Conservation (phyloP, 805 yeast genomes). For the Naumovozyma castellii region DNA sequence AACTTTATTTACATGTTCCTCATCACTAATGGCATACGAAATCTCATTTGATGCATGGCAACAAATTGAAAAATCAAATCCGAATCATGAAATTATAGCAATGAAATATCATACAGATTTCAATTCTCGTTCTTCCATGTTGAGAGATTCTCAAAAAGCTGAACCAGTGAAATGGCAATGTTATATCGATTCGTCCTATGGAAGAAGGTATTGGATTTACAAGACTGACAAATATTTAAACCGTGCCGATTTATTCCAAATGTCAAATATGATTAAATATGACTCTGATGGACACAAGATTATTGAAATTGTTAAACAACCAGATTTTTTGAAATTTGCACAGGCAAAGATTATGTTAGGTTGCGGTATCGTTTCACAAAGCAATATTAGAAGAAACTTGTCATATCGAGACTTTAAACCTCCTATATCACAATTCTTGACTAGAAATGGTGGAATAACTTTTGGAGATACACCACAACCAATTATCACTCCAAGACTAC, state of each 20-base stretch:
- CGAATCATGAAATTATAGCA: constrained; percentile 18
- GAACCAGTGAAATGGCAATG: constrained; percentile 27
- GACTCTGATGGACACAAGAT: constrained; percentile 60
- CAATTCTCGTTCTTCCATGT: constrained; percentile 8
- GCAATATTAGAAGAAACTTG: constrained; percentile 20
- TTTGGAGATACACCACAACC: constrained; percentile 18
- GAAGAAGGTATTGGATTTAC: constrained; percentile 77
- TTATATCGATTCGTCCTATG: constrained; percentile 35
- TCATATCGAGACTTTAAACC: constrained; percentile 28
- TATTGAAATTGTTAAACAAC: constrained; percentile 31
- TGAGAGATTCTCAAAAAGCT: constrained; percentile 16
- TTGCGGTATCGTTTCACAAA: constrained; percentile 27
- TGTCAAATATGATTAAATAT: constrained; percentile 40
- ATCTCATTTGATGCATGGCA: constrained; percentile 44
- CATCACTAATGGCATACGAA: constrained; percentile 54
- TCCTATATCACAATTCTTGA: constrained; percentile 27
- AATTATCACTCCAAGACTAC: constrained; percentile 21
- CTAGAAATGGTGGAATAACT: constrained; percentile 25
- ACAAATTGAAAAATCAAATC: constrained; percentile 24
- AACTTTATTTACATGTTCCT: constrained; percentile 36
- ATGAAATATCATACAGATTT: constrained; percentile 13
- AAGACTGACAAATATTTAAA: constrained; percentile 32
- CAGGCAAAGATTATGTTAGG: constrained; percentile 34
- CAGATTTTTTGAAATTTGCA: constrained; percentile 32
- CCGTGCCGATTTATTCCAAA: constrained; percentile 26